Conservation (phyloP, 345 rosid species). For the Mangifera indica region DNA sequence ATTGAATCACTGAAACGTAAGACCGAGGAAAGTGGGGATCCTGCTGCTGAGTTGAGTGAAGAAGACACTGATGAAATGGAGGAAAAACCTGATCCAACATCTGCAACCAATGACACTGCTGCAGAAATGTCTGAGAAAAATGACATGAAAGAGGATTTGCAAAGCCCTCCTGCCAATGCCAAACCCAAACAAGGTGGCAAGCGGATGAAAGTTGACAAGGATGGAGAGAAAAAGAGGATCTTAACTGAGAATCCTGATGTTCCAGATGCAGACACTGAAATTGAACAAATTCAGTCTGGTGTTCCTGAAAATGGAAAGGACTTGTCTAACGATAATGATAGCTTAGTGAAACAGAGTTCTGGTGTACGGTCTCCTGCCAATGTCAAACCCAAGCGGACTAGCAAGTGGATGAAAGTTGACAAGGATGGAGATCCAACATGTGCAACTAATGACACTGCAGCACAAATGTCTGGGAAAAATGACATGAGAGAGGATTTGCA, state of each 20-base stretch:
- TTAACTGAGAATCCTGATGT: background rate
- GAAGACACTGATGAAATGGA: slow-evolving; percentile 15
- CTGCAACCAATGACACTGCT: background rate
- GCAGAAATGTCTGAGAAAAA: background rate
- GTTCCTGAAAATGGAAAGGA: background rate
- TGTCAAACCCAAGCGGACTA: too few relatives aligned
- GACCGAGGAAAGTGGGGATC: slow-evolving; percentile 28
- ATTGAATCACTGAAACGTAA: slow-evolving; percentile 35
- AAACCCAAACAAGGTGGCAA: slow-evolving; percentile 7
- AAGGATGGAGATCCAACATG: background rate
- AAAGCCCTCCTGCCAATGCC: background rate
- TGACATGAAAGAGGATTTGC: slow-evolving; percentile 12
- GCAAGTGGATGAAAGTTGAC: background rate
- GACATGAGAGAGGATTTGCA: slow-evolving; percentile 9
- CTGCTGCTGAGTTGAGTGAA: slow-evolving; percentile 14
- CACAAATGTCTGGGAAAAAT: background rate
- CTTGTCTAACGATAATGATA: background rate
- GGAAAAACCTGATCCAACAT: slow-evolving; percentile 1
- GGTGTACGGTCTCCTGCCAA: background rate
- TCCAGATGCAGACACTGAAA: slow-evolving; percentile 1
- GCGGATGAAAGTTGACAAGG: slow-evolving; percentile 14
- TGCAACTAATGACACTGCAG: background rate
- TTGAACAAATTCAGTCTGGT: background rate
- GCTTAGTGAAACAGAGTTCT: background rate
- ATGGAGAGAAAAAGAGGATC: slow-evolving; percentile 5